Conservation (phyloP, 2,329 filamentous ascomycete species). For the Trematosphaeria pertusa region DNA sequence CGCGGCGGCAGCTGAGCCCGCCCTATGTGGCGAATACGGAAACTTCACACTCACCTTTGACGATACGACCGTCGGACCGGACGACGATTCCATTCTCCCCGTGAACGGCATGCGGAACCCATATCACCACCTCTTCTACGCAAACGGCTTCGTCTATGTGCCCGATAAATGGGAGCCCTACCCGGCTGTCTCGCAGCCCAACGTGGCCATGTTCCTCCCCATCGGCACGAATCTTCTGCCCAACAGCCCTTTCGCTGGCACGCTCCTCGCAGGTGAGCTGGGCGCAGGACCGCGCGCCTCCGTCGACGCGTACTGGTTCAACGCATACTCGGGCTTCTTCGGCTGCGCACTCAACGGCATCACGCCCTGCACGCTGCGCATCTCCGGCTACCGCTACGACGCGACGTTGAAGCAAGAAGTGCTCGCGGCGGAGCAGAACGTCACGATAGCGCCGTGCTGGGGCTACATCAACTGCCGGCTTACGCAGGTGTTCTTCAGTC, state of each 20-base stretch:
- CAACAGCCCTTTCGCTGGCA: slow-evolving; percentile 40
- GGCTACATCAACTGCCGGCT: slow-evolving; percentile 52
- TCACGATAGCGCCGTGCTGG: slow-evolving; percentile 52
- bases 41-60: slow-evolving; percentile 50
- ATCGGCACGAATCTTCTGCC: slow-evolving; percentile 33
- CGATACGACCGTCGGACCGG: slow-evolving; percentile 26
- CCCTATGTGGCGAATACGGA: slow-evolving; percentile 53
- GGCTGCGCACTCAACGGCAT: slow-evolving; percentile 55
- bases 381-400: slow-evolving; percentile 56
- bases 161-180: slow-evolving; percentile 55
- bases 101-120: slow-evolving; percentile 53
- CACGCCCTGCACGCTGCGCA: slow-evolving; percentile 51
- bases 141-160: slow-evolving; percentile 58
- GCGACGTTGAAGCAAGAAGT: slow-evolving; percentile 42
- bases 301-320: slow-evolving; percentile 59
- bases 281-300: slow-evolving; percentile 53
- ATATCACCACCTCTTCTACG: slow-evolving; percentile 60
- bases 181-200: slow-evolving; percentile 53
- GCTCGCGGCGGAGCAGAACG: slow-evolving; percentile 45
- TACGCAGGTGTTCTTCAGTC: slow-evolving; percentile 51
- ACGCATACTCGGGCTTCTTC: slow-evolving; percentile 55
- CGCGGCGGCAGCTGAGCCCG: slow-evolving; percentile 20
- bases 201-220: slow-evolving; percentile 57
- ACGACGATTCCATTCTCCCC: slow-evolving; percentile 45
- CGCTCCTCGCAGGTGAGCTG: slow-evolving; percentile 54